Base-by-base conservation (phyloP, 2,329 filamentous ascomycete genomes). In the Phialophora expanda region DNA sequence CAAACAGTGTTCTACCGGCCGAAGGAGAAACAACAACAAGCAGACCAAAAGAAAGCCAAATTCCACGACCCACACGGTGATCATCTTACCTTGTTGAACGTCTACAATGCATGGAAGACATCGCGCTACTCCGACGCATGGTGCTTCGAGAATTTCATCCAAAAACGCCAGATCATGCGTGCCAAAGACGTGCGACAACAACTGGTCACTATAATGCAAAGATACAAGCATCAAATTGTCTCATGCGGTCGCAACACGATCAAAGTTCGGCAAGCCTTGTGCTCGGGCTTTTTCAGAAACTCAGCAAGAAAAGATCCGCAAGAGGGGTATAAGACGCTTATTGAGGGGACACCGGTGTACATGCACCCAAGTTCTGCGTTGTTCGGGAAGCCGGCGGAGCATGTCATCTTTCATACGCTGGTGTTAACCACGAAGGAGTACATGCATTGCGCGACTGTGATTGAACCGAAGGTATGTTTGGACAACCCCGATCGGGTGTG, bases 101-200 rank as follows among this genome's bases (percentile, higher is more conserved):
- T 99, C 0, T 99, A 96, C 82, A 97, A 97, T 74, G 89, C 87
- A n/a, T 99, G 95, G 95, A 97, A 97, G 77, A 85, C 89, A 53
- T 90, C 88, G 69, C 89, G 89, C 6, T 96, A 87, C 79, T 90
- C 88, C 57, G 91, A 88, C 64, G 89, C 93, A 0, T 99, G 95
- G 95, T 98, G 95, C 76, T 94, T 92, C 72, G 96, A 99, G 75
- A 97, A 99, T 78, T 99, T 96, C 77, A 95, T 99, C 76, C 93
- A 98, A 76, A 93, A 92, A 4, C 87, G 93, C 1, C 89, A 89
- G 38, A 97, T 99, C 86, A 87, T 88, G 65, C 89, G 94, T 11
- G 93, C 92, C 9, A 91, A 94, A 76, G 95, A 99, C 76, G 93
- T 99, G 0, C 88, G 95, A 20, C 90, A 96, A 67, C 95, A 99